Evolutionary conservation across 345 rosid species (phyloP), one percentile per base, ranked within the genome.

Genomic region (Salix brachista): DNA sequence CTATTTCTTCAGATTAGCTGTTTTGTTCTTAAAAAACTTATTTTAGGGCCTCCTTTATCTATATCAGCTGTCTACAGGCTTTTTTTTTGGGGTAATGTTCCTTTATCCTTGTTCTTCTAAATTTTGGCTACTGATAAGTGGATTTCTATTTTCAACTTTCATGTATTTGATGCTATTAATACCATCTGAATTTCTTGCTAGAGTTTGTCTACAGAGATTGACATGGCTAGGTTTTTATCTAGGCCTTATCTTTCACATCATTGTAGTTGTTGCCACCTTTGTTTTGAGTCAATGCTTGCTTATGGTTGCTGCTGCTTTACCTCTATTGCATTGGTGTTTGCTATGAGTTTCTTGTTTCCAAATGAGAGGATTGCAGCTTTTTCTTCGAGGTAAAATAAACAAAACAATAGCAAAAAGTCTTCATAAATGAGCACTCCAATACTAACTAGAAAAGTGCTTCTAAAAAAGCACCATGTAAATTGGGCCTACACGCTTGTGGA

Each of bases 41-140:
- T 71, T 72, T 78, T 67, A 54, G 42, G 34, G 28, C 19, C 39
- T 50, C 10, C 32, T 10, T 50, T 46, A n/a, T 70, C 54, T 11
- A 11, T 69, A 69, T 42, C 46, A 48, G 34, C 42, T 65, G 70
- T 79, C 18, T 60, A 8, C 16, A 67, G 61, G 14, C 56, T 69
- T 30, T 18, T 23, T 19, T 44, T 58, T 37, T 32, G 30, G 4
- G 42, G 44, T 21, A 21, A 58, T 72, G 58, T 37, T 23, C 54
- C 54, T 48, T 56, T 12, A 8, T 64, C 30, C 17, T 69, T 32
- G 60, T 69, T 58, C 64, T 58, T 58, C 19, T 66, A 70, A 74
- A 62, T 69, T 79, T 67, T 79, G 82, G 78, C 65, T 37, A 42
- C 46, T 74, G 28, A 69, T 18, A 36, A 17, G 46, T 69, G 39